phyloP scores from a whole-genome alignment of 345 rosid genomes.

The Populus nigra region DNA sequence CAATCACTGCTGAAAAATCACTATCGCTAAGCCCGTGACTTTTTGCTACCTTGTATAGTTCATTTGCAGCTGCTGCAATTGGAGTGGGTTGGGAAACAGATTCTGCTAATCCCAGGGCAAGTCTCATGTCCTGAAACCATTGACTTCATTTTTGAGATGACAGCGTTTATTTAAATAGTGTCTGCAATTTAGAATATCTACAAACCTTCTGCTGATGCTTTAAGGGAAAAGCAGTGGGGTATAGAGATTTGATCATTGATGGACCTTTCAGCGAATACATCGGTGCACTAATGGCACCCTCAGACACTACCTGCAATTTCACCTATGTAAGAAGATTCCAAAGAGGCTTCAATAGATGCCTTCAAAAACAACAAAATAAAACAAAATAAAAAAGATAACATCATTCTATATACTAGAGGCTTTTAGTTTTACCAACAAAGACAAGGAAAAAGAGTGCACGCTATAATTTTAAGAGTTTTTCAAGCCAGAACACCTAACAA shows the following conservation, averaged over 20 bases:
- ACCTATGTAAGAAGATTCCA: not conserved
- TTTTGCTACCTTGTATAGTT: constrained; percentile 82
- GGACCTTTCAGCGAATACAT: constrained; percentile 92
- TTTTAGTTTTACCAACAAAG: too few species aligned
- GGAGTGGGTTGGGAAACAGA: constrained; percentile 86
- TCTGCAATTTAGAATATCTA: constrained; percentile 2
- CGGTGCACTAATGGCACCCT: constrained; percentile 91
- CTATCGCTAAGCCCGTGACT: constrained; percentile 71
- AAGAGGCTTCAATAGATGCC: too few species aligned
- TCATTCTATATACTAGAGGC: too few species aligned
- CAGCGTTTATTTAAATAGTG: not conserved
- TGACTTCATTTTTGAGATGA: not conserved
- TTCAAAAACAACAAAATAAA: too few species aligned
- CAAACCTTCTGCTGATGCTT: constrained; percentile 96
- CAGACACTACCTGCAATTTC: constrained; percentile 66
- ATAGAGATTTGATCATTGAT: constrained; percentile 67
- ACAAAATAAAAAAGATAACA: too few species aligned
- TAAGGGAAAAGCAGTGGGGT: constrained; percentile 84
- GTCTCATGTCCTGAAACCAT: constrained; percentile 71
- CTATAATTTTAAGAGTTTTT: too few species aligned
- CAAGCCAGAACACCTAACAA: too few species aligned
- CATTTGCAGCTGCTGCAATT: constrained; percentile 87
- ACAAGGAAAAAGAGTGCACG: too few species aligned
- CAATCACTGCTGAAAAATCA: constrained; percentile 92
- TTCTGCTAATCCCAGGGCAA: constrained; percentile 87